Evolutionary conservation across 1,284 basidiomycete genomes (phyloP).

Genomic region (Polyporus tsugae): DNA sequence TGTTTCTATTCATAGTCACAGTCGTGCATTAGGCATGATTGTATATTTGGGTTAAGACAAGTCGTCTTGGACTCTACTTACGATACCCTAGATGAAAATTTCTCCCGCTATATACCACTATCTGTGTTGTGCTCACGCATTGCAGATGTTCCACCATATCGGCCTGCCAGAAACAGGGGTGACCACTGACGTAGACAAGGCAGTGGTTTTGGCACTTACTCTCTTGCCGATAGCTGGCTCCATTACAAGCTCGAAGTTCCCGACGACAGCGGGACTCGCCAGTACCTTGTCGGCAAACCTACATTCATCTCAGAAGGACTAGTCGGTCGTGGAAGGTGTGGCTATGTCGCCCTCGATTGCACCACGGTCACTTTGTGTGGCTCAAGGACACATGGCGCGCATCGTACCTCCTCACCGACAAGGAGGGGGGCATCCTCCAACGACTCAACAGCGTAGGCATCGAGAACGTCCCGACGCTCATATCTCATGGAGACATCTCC

Average conservation of each 20-base stretch:
- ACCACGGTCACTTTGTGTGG: neutral
- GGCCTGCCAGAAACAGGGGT: too few species aligned
- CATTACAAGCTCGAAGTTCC: conserved; percentile 12
- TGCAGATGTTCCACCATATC: too few species aligned
- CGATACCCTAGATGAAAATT: too few species aligned
- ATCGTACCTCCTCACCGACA: neutral
- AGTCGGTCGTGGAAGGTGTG: conserved; percentile 4
- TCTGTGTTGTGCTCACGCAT: too few species aligned
- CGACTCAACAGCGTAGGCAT: conserved; percentile 6
- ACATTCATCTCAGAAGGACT: neutral
- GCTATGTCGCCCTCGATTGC: conserved; percentile 8
- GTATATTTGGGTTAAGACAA: too few species aligned
- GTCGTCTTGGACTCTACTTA: too few species aligned
- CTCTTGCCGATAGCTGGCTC: neutral
- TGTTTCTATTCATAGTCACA: too few species aligned
- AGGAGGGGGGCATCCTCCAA: conserved; percentile 15
- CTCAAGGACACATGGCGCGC: conserved; percentile 22
- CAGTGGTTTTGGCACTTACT: neutral
- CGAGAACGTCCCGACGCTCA: conserved; percentile 11
- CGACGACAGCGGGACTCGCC: neutral
- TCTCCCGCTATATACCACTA: too few species aligned
- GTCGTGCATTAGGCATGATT: too few species aligned
- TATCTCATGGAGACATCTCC: conserved; percentile 13
- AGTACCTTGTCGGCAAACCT: conserved; percentile 15
- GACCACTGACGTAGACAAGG: too few species aligned